These are phyloP conservation scores for Epichloe elymi DNA, from an alignment of 2,329 filamentous ascomycete species.

Conservation along the genomic window DNA sequence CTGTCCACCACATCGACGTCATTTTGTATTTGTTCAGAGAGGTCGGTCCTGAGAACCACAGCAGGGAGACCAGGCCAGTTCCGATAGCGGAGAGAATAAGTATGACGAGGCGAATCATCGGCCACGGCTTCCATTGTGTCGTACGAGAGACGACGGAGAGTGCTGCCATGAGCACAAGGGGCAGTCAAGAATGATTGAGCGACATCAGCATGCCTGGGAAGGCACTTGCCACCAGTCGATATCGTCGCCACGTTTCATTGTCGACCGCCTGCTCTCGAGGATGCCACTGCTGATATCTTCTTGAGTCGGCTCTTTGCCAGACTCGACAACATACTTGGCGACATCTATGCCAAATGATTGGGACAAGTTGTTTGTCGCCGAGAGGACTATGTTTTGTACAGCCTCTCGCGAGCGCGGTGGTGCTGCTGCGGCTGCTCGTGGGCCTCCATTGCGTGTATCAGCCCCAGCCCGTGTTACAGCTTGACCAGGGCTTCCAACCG, in stretches of 20 bases:
- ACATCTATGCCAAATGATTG: constrained; percentile 20
- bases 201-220: too few relatives aligned
- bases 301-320: neutral
- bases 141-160: constrained; percentile 19
- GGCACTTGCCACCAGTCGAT: too few relatives aligned
- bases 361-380: constrained; percentile 18
- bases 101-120: constrained; percentile 17
- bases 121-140: constrained; percentile 19
- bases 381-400: constrained; percentile 6
- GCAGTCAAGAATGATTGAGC: too few relatives aligned
- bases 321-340: constrained; percentile 3
- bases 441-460: neutral
- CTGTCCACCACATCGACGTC: too few relatives aligned
- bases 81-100: constrained; percentile 18
- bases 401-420: too few relatives aligned
- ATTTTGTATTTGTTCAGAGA: too few relatives aligned
- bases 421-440: neutral
- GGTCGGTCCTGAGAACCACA: too few relatives aligned
- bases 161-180: too few relatives aligned
- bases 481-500: too few relatives aligned
- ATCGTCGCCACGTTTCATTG: too few relatives aligned
- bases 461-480: neutral
- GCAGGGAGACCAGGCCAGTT: constrained; percentile 11
- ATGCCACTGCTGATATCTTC: neutral
- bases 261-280: constrained; percentile 9